Percentiles rank a stretch among this genome's conserved stretches.
Conservation (phyloP, 192 early-diverging fungal species). For the Gaertneriomyces sp. region DNA sequence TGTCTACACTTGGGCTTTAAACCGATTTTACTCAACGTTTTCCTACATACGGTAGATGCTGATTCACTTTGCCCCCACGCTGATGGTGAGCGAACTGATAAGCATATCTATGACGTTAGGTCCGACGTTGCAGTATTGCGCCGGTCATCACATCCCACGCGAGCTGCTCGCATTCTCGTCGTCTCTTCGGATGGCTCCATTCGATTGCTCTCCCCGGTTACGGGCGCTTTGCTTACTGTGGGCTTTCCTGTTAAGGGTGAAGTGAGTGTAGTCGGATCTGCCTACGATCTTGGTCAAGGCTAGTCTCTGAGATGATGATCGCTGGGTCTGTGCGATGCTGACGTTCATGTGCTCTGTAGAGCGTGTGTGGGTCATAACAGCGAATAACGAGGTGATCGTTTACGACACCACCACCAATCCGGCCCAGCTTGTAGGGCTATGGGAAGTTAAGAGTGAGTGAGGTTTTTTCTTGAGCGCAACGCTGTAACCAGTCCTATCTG, state of each 20-base stretch:
- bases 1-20: constrained; percentile 45
- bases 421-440: constrained; percentile 38
- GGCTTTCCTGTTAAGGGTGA: constrained; percentile 49
- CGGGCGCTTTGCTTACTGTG: constrained; percentile 40
- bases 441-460: constrained; percentile 14
- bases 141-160: constrained; percentile 13
- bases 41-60: constrained; percentile 27
- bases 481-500: not conserved
- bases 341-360: constrained; percentile 22
- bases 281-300: constrained; percentile 44
- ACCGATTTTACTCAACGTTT: constrained; percentile 45
- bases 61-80: not conserved
- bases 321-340: not conserved
- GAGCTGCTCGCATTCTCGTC: constrained; percentile 39
- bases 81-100: not conserved
- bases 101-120: constrained; percentile 6
- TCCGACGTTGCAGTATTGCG: constrained; percentile 20
- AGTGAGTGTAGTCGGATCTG: constrained; percentile 19
- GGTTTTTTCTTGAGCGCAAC: not conserved
- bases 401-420: constrained; percentile 44
- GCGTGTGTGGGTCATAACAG: constrained; percentile 37
- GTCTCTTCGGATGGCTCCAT: constrained; percentile 41
- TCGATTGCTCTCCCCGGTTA: constrained; percentile 42
- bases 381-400: constrained; percentile 39
- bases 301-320: constrained; percentile 15